These are phyloP conservation scores for Penicillium verrucosum DNA, from an alignment of 2,329 filamentous ascomycete genomes.

Conservation along the genomic window DNA sequence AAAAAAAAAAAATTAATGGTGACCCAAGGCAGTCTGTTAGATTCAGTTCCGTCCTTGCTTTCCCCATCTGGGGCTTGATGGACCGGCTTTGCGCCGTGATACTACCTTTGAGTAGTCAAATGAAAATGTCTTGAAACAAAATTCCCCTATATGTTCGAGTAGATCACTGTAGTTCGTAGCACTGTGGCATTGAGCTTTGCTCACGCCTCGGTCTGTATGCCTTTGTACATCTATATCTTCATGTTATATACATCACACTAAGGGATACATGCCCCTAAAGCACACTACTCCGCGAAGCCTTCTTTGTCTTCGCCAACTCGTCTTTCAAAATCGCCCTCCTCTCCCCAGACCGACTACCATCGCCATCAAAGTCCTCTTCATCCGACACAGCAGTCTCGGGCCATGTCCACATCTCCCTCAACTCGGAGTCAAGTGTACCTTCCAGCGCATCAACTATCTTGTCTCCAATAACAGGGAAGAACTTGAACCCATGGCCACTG, in stretches of 20 bases:
- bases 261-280: constrained; percentile 14
- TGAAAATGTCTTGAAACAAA: constrained; percentile 1
- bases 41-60: constrained; percentile 13
- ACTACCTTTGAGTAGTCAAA: constrained; percentile 16
- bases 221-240: background rate
- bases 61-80: constrained; percentile 7
- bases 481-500: constrained; percentile 54
- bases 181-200: background rate
- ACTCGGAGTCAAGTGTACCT: constrained; percentile 42
- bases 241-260: background rate
- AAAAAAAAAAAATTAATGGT: constrained; percentile 29
- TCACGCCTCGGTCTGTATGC: background rate
- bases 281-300: constrained; percentile 21
- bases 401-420: constrained; percentile 46
- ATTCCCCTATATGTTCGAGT: background rate
- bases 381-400: constrained; percentile 19
- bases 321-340: constrained; percentile 38
- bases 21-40: constrained; percentile 10
- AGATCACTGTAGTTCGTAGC: background rate
- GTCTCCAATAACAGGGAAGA: constrained; percentile 53
- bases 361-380: constrained; percentile 30
- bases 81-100: constrained; percentile 15
- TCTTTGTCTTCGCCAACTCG: constrained; percentile 36
- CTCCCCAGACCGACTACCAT: constrained; percentile 38
- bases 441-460: constrained; percentile 50